Evolutionary conservation across 2,329 filamentous ascomycete species (phyloP), one percentile per base, ranked within the genome.

Genomic region (Fusarium agapanthi): DNA sequence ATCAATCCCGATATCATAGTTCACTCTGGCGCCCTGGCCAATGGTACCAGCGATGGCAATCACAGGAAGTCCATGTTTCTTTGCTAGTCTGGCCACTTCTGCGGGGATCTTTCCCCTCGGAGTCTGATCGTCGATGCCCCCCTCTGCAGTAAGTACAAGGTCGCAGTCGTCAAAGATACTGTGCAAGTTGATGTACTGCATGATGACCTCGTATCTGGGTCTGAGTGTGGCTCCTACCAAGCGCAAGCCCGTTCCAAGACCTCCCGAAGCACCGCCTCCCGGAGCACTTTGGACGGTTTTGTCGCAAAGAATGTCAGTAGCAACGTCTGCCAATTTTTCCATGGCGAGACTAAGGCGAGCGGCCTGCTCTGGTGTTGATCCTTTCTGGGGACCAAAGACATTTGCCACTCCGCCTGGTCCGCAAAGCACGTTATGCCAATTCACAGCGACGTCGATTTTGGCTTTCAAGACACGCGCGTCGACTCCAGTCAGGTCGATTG

Each of bases 361-460:
- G 3, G 85, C 83, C 69, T 87, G 83, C 13, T 78, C 76, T 4
- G 78, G 73, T 0, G 80, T 84, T 5, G 86, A 85, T 4, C 86
- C 86, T 65, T 88, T 88, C 69, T 88, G 86, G 0, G 84, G 84
- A 3, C 86, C 86, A 64, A 86, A 88, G 2, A 88, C 81, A 44
- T 83, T 80, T 32, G 86, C 86, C 4, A 88, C 86, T 2, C 86
- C 85, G 7, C 80, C 79, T 10, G 81, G 79, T 5, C 86, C 86
- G 53, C 86, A 87, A 1, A 88, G 81, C 2, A 87, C 79, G 50
- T 88, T 88, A 57, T 86, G 81, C 81, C 84, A 85, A 74, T 88
- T 88, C 65, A 86, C 86, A 0, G 85, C 84, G 5, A 84, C 86
- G 64, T 88, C 85, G 24, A 88, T 86, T 74, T 48, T 81, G 71